Evolutionary conservation across 257 asterid species (phyloP).

Genomic region (Ilex aquifolium): DNA sequence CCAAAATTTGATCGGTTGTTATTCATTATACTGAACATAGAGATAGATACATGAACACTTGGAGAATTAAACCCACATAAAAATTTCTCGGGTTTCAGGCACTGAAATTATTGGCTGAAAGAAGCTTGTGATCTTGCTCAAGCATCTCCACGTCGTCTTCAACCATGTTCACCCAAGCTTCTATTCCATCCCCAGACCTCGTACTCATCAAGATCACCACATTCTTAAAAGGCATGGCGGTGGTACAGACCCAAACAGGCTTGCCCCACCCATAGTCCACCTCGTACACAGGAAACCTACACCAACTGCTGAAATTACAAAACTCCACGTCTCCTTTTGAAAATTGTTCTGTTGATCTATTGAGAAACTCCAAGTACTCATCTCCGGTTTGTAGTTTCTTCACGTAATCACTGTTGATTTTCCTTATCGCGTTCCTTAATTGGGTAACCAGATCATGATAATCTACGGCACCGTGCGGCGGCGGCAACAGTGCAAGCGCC

Average conservation of each 20-base stretch:
- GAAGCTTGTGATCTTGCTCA: neutral
- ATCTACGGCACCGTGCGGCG: neutral
- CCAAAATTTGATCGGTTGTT: too few species aligned
- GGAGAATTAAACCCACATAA: too few species aligned
- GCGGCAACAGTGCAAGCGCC: neutral
- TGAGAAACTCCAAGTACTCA: neutral
- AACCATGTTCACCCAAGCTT: constrained; percentile 38
- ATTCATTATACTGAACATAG: too few species aligned
- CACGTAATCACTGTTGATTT: neutral
- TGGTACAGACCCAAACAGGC: constrained; percentile 11
- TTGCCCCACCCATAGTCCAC: constrained; percentile 29
- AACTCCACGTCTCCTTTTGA: neutral
- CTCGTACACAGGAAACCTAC: constrained; percentile 21
- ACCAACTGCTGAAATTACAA: constrained; percentile 22
- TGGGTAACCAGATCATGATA: constrained; percentile 1
- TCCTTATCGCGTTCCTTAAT: constrained; percentile 8
- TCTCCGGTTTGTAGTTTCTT: neutral
- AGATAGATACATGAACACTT: too few species aligned
- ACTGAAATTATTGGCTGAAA: neutral
- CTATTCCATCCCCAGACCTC: constrained; percentile 32
- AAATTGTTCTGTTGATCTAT: too few species aligned
- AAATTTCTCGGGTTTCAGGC: neutral
- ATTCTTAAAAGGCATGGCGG: constrained; percentile 8
- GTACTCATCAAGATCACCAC: constrained; percentile 18
- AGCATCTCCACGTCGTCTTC: constrained; percentile 14